Percentiles rank a stretch among this genome's conserved stretches.
These are phyloP conservation scores for Suillus occidentalis DNA, from an alignment of 768 basidiomycete genomes.

Conservation along the genomic window DNA sequence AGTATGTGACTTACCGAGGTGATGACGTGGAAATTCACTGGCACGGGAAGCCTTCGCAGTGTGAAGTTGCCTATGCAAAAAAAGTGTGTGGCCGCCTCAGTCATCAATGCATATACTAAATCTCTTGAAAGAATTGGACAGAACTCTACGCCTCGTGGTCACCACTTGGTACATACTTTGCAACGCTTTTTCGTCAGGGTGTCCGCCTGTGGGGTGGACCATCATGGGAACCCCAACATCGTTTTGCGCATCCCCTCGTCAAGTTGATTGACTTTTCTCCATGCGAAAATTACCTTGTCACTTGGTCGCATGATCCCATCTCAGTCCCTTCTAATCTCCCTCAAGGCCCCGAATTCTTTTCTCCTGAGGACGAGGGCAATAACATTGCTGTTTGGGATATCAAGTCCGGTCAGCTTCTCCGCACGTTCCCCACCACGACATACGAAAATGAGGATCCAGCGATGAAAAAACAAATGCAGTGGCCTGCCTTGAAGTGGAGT, in stretches of 20 bases:
- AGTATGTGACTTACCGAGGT: slow-evolving; percentile 91
- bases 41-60: slow-evolving; percentile 89
- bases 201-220: slow-evolving; percentile 94
- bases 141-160: slow-evolving; percentile 98
- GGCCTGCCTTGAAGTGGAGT: slow-evolving; percentile 98
- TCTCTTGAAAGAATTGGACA: slow-evolving; percentile 77
- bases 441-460: slow-evolving; percentile 57
- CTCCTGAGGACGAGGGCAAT: slow-evolving; percentile 94
- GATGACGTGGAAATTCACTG: slow-evolving; percentile 89
- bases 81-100: slow-evolving; percentile 48
- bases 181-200: slow-evolving; percentile 92
- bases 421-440: slow-evolving; percentile 79
- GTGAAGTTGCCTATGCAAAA: slow-evolving; percentile 74
- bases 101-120: slow-evolving; percentile 12
- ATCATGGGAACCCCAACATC: slow-evolving; percentile 84
- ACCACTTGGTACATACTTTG: slow-evolving; percentile 90
- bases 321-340: slow-evolving; percentile 76
- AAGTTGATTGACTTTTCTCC: slow-evolving; percentile 98
- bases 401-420: slow-evolving; percentile 87
- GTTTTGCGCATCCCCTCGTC: slow-evolving; percentile 93
- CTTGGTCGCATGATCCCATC: slow-evolving; percentile 96
- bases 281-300: slow-evolving; percentile 93
- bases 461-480: slow-evolving; percentile 81
- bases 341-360: slow-evolving; percentile 84
- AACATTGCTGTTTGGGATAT: slow-evolving; percentile 98